A percentile compares a stretch with the other conserved stretches of the same genome.
These are phyloP conservation scores for Phytophthora cajani DNA, from an alignment of 352 stramenopile genomes.

Conservation along the genomic window DNA sequence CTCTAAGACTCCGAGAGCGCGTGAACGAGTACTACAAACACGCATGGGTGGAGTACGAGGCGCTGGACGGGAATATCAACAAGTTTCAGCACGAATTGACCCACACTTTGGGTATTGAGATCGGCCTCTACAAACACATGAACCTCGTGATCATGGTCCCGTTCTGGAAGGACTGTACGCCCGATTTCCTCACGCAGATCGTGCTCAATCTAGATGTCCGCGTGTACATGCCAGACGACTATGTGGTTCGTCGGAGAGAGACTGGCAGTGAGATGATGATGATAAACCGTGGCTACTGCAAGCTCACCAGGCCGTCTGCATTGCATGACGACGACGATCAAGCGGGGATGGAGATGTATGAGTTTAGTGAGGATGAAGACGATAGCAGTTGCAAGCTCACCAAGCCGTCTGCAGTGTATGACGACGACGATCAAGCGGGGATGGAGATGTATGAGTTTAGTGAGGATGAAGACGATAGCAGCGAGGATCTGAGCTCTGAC, in stretches of 20 bases:
- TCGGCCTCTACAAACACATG: conserved; percentile 46
- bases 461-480: background rate
- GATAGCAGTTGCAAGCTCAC: conserved; percentile 43
- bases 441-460: background rate
- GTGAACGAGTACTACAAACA: conserved; percentile 53
- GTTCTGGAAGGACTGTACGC: conserved; percentile 44
- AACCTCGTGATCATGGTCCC: conserved; percentile 43
- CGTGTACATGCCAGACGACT: conserved; percentile 58
- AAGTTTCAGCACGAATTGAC: conserved; percentile 46
- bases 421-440: background rate
- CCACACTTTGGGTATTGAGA: conserved; percentile 45
- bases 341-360: background rate
- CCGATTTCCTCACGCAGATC: conserved; percentile 51
- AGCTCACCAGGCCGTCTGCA: conserved; percentile 20
- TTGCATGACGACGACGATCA: background rate
- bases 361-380: background rate
- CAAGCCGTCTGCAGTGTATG: background rate
- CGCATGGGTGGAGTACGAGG: conserved; percentile 48
- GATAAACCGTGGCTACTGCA: conserved; percentile 44
- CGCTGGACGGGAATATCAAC: conserved; percentile 38
- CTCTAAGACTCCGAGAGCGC: conserved; percentile 34
- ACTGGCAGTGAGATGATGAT: conserved; percentile 52
- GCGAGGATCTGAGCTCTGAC: background rate
- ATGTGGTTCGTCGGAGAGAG: conserved; percentile 45
- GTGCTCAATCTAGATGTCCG: conserved; percentile 34